These are phyloP conservation scores for Penicillium herquei DNA, from an alignment of 495 filamentous ascomycete species.

Conservation along the genomic window DNA sequence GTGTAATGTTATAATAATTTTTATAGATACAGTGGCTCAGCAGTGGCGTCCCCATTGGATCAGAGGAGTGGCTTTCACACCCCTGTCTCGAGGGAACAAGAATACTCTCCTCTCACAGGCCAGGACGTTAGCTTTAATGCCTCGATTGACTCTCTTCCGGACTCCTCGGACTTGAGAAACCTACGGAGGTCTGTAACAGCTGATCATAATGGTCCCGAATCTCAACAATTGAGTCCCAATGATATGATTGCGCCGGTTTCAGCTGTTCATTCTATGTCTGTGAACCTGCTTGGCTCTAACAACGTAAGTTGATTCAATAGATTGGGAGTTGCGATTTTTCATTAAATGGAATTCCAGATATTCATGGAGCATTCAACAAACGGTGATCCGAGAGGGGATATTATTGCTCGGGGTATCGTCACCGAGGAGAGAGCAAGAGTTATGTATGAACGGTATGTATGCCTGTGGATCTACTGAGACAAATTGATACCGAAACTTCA, in stretches of 20 bases:
- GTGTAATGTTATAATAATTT: constrained; percentile 5
- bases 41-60: constrained; percentile 26
- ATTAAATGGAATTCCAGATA: constrained; percentile 19
- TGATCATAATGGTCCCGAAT: constrained; percentile 32
- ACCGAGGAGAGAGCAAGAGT: constrained; percentile 39
- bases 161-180: constrained; percentile 17
- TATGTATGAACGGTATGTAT: constrained; percentile 41
- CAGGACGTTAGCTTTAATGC: constrained; percentile 25
- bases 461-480: not conserved
- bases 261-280: constrained; percentile 43
- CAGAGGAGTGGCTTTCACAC: constrained; percentile 27
- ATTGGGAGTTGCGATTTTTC: not conserved
- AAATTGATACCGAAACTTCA: not conserved
- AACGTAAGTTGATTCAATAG: constrained; percentile 21
- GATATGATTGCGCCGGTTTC: constrained; percentile 46
- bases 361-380: constrained; percentile 37
- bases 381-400: constrained; percentile 34
- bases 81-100: constrained; percentile 31
- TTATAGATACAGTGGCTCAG: constrained; percentile 18
- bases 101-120: constrained; percentile 27
- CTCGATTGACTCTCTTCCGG: constrained; percentile 30
- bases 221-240: constrained; percentile 41
- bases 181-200: constrained; percentile 25
- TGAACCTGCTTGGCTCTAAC: constrained; percentile 38
- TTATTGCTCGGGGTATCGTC: constrained; percentile 41